Evolutionary conservation across 345 rosid species (phyloP), one percentile per base, ranked within the genome.

Genomic region (Isatis tinctoria): DNA sequence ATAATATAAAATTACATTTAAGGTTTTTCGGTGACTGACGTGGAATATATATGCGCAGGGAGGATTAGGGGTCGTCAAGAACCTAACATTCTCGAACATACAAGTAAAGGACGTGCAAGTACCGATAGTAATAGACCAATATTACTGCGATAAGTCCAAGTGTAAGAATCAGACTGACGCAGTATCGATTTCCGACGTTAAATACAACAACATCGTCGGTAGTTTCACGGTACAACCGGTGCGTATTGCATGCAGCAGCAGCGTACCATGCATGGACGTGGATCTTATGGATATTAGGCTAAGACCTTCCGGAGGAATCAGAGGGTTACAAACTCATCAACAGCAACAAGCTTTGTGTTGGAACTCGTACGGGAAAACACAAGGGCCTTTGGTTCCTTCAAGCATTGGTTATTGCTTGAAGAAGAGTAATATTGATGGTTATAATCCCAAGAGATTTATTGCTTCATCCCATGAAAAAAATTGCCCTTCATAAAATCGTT

Each of bases 341-440:
- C 80, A 70, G 27, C 79, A 77, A 20, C 76, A 71, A 66, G 86
- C 84, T 22, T 47, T 89, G 72, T 93, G 98, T 54, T 89, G 87
- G 88, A 89, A 93, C 79, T 89, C 98, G 3, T 91, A 87, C 60
- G 98, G 98, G 11, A 89, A 87, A 78, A 85, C 92, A 22, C 70
- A 75, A 48, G 90, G 81, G 51, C 96, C 93, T 6, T 41, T 93
- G 75, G 76, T 85, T 68, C 98, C 98, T 69, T 86, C 96, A n/a
- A 83, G 85, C 78, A 86, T 93, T 24, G 92, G 90, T 60, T 85
- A 87, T 73, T 93, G 97, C 79, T 68, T 91, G 59, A 81, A 83
- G 65, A 78, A 78, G 39, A 85, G 83, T 27, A 80, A 74, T 22
- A 37, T 56, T 32, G 66, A 66, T 77, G 86, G 78, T 16, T 76